Evolutionary conservation across 192 early-diverging fungal species (phyloP), one percentile per base, ranked within the genome.

Genomic region (Mycoemilia scoparia): DNA sequence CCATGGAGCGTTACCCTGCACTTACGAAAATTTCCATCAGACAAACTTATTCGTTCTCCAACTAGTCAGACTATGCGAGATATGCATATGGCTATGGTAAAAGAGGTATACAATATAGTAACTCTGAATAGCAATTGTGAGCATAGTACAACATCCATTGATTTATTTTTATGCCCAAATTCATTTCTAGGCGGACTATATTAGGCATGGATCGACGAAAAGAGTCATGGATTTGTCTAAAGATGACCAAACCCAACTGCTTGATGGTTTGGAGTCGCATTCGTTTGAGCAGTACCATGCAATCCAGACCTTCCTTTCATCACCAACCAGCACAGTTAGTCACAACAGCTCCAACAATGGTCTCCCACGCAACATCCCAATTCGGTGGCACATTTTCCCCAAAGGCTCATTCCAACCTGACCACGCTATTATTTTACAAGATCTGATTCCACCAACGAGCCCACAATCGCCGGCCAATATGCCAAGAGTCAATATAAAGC

Each of bases 51-150:
- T 27, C 54, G 64, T 8, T 45, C 41, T n/a, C 69, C 72, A 8
- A 50, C 60, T 5, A 46, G 58, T 5, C 66, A 75, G 28, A 52
- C 50, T 1, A 70, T 70, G 34, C 70, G 70, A 21, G 79, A 84
- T 39, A 79, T 77, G 49, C 83, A 74, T 45, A 89, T 89, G 82
- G 74, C 82, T 7, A 74, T 77, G 71, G 65, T 83, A 43, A 89
- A 89, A 53, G 86, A 89, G 62, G 74, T n/a, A n/a, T n/a, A n/a
- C n/a, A n/a, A 69, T 13, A 0, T 31, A 25, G 8, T 24, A 10
- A 11, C n/a, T 27, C 24, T 7, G 16, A 49, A 13, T 5, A 2
- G 7, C 27, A 25, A 28, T 28, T 16, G 5, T 36, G 12, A 14
- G 9, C 16, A 5, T 24, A 29, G 25, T 18, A 28, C 23, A 2